Percentiles rank a stretch among this genome's conserved stretches.
These are phyloP conservation scores for Rhexocercosporidium sp. DNA, from an alignment of 2,329 filamentous ascomycete genomes.

Conservation along the genomic window DNA sequence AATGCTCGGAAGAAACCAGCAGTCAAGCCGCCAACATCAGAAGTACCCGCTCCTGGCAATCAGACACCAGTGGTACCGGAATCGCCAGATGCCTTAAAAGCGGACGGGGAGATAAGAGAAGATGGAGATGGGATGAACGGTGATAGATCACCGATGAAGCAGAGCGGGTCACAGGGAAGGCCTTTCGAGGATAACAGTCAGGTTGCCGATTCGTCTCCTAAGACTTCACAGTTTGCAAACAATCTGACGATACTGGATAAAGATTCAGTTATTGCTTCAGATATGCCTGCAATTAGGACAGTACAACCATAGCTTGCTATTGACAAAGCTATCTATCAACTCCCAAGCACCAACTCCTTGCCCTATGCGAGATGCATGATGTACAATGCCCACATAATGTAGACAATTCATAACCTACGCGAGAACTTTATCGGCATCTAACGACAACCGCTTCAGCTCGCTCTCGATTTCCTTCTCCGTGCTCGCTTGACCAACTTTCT, in stretches of 20 bases:
- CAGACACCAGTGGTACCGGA: slow-evolving; percentile 2
- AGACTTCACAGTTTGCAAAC: slow-evolving; percentile 23
- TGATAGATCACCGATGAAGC: slow-evolving; percentile 1
- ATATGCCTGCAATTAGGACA: slow-evolving; percentile 30
- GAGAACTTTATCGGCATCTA: slow-evolving; percentile 30
- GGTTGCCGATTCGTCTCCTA: slow-evolving; percentile 4
- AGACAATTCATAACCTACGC: not conserved
- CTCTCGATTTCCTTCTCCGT: slow-evolving; percentile 27
- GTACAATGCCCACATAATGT: not conserved
- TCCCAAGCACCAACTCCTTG: slow-evolving; percentile 23
- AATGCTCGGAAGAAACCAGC: slow-evolving; percentile 63
- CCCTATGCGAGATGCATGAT: slow-evolving; percentile 12
- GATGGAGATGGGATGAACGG: not conserved
- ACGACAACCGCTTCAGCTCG: slow-evolving; percentile 30
- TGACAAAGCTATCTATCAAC: slow-evolving; percentile 18
- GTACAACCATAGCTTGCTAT: slow-evolving; percentile 30
- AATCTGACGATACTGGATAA: slow-evolving; percentile 22
- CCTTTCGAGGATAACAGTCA: slow-evolving; percentile 22
- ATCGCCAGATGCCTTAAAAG: not conserved
- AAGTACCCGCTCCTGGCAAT: slow-evolving; percentile 1
- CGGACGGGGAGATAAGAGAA: slow-evolving; percentile 1
- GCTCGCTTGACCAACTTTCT: slow-evolving; percentile 10
- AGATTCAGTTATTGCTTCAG: slow-evolving; percentile 21
- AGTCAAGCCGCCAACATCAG: slow-evolving; percentile 15
- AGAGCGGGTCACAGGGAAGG: slow-evolving; percentile 10